Base-by-base conservation (phyloP, 179 eudicot genomes). In the Beta corolliflora region DNA sequence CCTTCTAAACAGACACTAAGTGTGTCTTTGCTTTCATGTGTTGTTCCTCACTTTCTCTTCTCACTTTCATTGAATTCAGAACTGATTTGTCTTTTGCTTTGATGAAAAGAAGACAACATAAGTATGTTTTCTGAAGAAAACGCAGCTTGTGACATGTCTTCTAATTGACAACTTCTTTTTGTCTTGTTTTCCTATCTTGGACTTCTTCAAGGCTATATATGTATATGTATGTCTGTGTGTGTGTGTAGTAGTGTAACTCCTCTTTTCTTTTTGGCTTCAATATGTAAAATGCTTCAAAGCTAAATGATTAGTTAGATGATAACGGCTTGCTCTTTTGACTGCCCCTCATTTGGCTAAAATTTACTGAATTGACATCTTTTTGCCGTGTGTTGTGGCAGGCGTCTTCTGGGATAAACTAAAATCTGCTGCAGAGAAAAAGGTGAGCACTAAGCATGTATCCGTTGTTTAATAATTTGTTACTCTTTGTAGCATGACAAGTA, bases 391-490 rank as follows among this genome's bases (percentile, higher is more conserved):
- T 65, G 71, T 80, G 19, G 63, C 84, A 86, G 88, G 81, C 77
- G 82, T 56, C 77, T 86, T 86, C 79, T 86, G 86, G 88, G 82
- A 79, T 69, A 80, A 83, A 72, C 71, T 86, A 46, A 80, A 67
- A 73, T 86, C 88, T 60, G 68, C 84, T 52, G 84, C 86, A 2
- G 84, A 80, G 73, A 76, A 80, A 69, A 83, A 80, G 79, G 88
- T 86, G 61, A 71, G 77, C 48, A 59, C 19, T 50, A 41, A 60
- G 29, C 41, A 60, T 25, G 61, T 60, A 13, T 0, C 29, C 3
- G 10, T 23, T 29, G n/a, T 41, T 75, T 75, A 45, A 25, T 54
- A 29, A 21, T 45, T 5, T 9, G 45, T 4, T 45, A 48, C 18
- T 65, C 19, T 65, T 2, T 41, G 7, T 53, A 18, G 67, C 59